phyloP scores from a whole-genome alignment of 2,329 filamentous ascomycete genomes.

The Neonectria neomacrospora region DNA sequence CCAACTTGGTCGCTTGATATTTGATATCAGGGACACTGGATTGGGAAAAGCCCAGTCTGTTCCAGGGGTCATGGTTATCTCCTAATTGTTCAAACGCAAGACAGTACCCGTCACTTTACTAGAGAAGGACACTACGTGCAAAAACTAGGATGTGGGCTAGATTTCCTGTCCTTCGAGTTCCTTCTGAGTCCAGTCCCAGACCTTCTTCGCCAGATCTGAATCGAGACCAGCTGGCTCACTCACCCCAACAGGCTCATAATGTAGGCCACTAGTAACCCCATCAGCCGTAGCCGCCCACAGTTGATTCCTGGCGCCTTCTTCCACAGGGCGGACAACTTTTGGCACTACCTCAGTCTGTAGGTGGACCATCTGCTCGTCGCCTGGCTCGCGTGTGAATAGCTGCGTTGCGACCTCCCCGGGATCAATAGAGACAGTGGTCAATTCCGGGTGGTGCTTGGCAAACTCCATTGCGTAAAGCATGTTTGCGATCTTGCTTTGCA shows the following conservation, averaged over 20 bases:
- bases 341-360: conserved; percentile 14
- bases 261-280: conserved; percentile 10
- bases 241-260: conserved; percentile 21
- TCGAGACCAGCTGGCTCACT: conserved; percentile 5
- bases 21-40: no score
- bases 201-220: conserved; percentile 14
- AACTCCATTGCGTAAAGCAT: conserved; percentile 19
- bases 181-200: conserved; percentile 24
- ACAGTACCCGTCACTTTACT: no score
- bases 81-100: no score
- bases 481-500: conserved; percentile 25
- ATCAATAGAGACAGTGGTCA: conserved; percentile 16
- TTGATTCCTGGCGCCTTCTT: conserved; percentile 26
- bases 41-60: no score
- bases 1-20: no score
- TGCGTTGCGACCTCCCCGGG: conserved; percentile 22
- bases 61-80: no score
- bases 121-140: no score
- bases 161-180: conserved; percentile 17
- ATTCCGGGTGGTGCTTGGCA: conserved; percentile 7
- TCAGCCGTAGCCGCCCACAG: conserved; percentile 21
- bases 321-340: not conserved
- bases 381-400: conserved; percentile 19
- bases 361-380: conserved; percentile 11
- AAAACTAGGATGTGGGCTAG: not conserved